These are phyloP conservation scores for Striga asiatica DNA, from an alignment of 257 asterid genomes.

Conservation along the genomic window DNA sequence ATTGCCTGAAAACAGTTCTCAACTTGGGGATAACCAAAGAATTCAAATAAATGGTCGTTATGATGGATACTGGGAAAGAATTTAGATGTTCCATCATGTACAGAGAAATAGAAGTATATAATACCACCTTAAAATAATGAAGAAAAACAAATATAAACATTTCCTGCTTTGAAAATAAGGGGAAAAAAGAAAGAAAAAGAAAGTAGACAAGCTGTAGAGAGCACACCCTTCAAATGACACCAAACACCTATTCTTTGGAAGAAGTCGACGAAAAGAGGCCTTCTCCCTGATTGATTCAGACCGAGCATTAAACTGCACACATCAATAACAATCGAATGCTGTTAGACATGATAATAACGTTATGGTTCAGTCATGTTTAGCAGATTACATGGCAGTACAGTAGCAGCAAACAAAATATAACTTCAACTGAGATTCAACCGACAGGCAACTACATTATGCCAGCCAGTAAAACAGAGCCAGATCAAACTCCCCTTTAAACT, in stretches of 20 bases:
- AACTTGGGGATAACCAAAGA: neutral
- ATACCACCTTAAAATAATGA: too few species aligned
- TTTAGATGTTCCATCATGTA: too few species aligned
- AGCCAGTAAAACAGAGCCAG: too few species aligned
- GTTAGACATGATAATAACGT: slow-evolving; percentile 2
- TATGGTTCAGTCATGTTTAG: too few species aligned
- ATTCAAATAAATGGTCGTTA: neutral
- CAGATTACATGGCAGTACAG: neutral
- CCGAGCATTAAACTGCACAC: slow-evolving; percentile 81
- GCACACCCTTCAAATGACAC: slow-evolving; percentile 84
- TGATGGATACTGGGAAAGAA: too few species aligned
- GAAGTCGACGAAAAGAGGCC: slow-evolving; percentile 83
- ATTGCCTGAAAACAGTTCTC: neutral
- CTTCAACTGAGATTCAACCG: too few species aligned
- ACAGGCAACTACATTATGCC: too few species aligned
- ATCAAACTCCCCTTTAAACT: too few species aligned
- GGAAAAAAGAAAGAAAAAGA: neutral
- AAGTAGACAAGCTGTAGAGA: neutral
- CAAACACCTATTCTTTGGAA: slow-evolving; percentile 73
- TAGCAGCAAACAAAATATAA: neutral
- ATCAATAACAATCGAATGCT: slow-evolving; percentile 13
- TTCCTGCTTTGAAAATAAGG: neutral
- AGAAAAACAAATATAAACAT: neutral
- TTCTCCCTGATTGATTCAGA: slow-evolving; percentile 70
- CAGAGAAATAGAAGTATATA: too few species aligned